Conservation (phyloP, 495 filamentous ascomycete species). For the Aspergillus bertholletiae region DNA sequence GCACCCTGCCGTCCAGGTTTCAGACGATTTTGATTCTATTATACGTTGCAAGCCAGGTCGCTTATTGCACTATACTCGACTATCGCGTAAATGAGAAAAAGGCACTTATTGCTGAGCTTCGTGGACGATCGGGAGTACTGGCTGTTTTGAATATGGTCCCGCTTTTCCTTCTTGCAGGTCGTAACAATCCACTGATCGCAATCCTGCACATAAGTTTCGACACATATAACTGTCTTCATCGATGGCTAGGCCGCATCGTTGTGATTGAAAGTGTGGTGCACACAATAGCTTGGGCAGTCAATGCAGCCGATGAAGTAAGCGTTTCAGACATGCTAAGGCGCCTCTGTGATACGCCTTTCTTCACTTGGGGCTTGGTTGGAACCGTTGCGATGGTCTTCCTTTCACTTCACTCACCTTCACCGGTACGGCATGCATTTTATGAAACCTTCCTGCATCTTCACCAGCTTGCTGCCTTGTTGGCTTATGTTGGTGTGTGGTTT, state of each 20-base stretch:
- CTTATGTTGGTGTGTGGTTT: conserved; percentile 64
- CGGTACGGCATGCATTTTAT: conserved; percentile 84
- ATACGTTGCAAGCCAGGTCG: conserved; percentile 74
- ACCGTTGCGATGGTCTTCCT: conserved; percentile 62
- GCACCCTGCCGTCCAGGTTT: conserved; percentile 82
- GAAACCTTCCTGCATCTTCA: conserved; percentile 81
- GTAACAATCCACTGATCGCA: conserved; percentile 89
- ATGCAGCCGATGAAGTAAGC: conserved; percentile 39
- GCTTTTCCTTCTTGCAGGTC: conserved; percentile 79
- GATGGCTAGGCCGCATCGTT: conserved; percentile 90
- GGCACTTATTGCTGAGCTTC: conserved; percentile 60
- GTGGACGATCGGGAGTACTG: conserved; percentile 81
- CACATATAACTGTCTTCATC: conserved; percentile 91
- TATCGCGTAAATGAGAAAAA: conserved; percentile 48
- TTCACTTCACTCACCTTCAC: conserved; percentile 66
- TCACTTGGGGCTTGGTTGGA: conserved; percentile 45
- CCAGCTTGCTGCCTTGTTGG: conserved; percentile 61
- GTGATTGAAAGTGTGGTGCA: conserved; percentile 75
- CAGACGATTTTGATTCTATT: conserved; percentile 70
- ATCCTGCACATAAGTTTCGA: conserved; percentile 88
- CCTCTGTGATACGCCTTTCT: conserved; percentile 58
- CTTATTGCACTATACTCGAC: conserved; percentile 75
- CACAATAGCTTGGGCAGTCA: conserved; percentile 63
- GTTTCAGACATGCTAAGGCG: conserved; percentile 55
- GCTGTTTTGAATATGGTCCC: conserved; percentile 89